These are phyloP conservation scores for Microsporum audouinii DNA, from an alignment of 2,329 filamentous ascomycete species.

Conservation along the genomic window DNA sequence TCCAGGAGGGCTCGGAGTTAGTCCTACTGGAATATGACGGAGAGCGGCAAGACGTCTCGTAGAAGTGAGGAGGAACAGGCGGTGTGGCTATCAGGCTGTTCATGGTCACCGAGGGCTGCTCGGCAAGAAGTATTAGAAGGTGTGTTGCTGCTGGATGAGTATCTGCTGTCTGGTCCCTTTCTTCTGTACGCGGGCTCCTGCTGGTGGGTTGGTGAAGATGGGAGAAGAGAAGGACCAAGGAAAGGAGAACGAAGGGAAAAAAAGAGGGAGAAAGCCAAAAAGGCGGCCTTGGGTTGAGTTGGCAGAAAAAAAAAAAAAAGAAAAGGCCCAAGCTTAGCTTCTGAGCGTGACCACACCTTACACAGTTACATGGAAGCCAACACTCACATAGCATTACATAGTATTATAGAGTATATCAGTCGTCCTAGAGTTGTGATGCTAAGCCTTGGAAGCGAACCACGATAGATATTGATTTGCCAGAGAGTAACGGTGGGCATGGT, in stretches of 20 bases:
- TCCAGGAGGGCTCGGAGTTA: background rate
- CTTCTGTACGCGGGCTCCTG: no score
- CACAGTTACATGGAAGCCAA: background rate
- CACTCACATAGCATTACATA: no score
- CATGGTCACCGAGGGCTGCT: slow-evolving; percentile 37
- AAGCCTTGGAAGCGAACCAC: no score
- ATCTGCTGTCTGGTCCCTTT: background rate
- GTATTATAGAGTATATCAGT: no score
- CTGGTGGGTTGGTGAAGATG: background rate
- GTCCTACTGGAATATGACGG: slow-evolving; percentile 48
- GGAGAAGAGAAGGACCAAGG: background rate
- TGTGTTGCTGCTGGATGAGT: background rate
- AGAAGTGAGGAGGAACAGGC: slow-evolving; percentile 52
- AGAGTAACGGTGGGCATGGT: background rate
- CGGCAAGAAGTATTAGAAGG: slow-evolving; percentile 10
- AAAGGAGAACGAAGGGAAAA: background rate
- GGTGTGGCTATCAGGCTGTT: slow-evolving; percentile 50
- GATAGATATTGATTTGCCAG: no score
- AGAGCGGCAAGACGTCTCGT: slow-evolving; percentile 49
- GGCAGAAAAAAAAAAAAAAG: background rate
- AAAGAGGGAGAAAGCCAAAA: background rate
- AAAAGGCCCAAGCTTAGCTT: background rate
- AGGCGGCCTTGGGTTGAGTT: slow-evolving; percentile 1
- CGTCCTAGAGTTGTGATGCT: no score
- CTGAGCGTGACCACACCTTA: background rate